Evolutionary conservation across 305 asterid genomes (phyloP).

Genomic region (Fraxinus velutina): DNA sequence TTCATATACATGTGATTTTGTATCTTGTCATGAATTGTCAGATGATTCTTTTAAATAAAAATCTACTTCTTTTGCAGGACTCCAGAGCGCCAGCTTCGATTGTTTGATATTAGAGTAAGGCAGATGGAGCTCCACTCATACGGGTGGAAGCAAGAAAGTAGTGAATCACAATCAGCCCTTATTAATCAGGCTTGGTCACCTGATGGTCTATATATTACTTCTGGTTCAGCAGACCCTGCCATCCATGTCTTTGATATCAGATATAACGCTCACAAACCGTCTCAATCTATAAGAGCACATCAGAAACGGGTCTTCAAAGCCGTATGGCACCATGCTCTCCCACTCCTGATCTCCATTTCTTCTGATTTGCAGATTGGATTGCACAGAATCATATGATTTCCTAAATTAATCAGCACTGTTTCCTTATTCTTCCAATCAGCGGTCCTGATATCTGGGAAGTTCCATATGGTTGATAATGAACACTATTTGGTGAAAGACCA

Average conservation of each 20-base stretch:
- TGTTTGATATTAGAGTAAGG: conserved; percentile 69
- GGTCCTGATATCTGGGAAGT: not conserved
- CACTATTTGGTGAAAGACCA: not conserved
- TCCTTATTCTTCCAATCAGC: not conserved
- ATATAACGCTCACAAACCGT: conserved; percentile 55
- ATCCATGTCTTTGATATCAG: conserved; percentile 85
- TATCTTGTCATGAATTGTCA: not conserved
- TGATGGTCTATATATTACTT: conserved; percentile 72
- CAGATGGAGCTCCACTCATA: conserved; percentile 58
- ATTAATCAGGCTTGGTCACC: conserved; percentile 96
- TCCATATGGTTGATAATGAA: not conserved
- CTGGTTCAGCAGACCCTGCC: conserved; percentile 85
- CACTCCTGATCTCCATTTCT: conserved; percentile 83
- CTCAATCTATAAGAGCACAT: conserved; percentile 76
- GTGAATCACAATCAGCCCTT: conserved; percentile 85
- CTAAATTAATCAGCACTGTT: not conserved
- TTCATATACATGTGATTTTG: not conserved
- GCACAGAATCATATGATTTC: conserved; percentile 41
- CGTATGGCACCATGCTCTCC: conserved; percentile 75
- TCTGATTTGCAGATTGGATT: conserved; percentile 81
- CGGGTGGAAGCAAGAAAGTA: conserved; percentile 90
- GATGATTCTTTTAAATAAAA: not conserved
- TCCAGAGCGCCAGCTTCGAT: conserved; percentile 73
- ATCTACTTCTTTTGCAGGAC: conserved; percentile 42
- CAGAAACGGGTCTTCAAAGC: conserved; percentile 93